These are phyloP conservation scores for Aegle marmelos DNA, from an alignment of 345 rosid species.

Conservation along the genomic window DNA sequence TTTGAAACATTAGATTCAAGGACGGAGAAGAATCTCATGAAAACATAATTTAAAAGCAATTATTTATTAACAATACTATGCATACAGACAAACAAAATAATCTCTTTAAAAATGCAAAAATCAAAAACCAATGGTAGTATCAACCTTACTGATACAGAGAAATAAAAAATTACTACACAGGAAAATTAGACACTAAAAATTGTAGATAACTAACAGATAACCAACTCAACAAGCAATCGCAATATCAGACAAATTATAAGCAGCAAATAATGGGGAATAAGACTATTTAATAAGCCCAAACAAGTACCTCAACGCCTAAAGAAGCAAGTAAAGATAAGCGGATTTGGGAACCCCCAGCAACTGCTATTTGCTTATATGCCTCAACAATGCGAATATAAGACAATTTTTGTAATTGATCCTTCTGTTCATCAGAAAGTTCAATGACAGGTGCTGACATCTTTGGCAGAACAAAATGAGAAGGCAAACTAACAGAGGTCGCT, in stretches of 20 bases:
- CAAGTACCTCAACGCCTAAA: constrained; percentile 79
- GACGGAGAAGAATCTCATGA: not conserved
- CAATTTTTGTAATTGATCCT: constrained; percentile 73
- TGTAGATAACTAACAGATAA: not conserved
- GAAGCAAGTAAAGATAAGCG: constrained; percentile 80
- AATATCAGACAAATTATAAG: constrained; percentile 1
- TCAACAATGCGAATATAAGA: constrained; percentile 69
- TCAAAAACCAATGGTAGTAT: not conserved
- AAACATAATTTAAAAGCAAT: not conserved
- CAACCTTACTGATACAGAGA: not conserved
- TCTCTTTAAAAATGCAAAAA: constrained; percentile 10
- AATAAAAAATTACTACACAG: not conserved
- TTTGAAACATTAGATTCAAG: not conserved
- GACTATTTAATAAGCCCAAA: constrained; percentile 16
- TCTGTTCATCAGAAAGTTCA: constrained; percentile 67
- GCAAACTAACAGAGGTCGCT: constrained; percentile 49
- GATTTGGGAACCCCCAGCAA: constrained; percentile 77
- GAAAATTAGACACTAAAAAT: not conserved
- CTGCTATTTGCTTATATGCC: constrained; percentile 72
- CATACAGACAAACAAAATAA: not conserved
- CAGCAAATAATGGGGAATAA: not conserved
- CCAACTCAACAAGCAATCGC: constrained; percentile 5
- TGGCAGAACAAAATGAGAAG: constrained; percentile 58
- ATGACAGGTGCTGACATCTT: constrained; percentile 92
- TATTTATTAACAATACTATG: not conserved